phyloP scores from a whole-genome alignment of 2,329 filamentous ascomycete genomes.

The Apiospora hydei region DNA sequence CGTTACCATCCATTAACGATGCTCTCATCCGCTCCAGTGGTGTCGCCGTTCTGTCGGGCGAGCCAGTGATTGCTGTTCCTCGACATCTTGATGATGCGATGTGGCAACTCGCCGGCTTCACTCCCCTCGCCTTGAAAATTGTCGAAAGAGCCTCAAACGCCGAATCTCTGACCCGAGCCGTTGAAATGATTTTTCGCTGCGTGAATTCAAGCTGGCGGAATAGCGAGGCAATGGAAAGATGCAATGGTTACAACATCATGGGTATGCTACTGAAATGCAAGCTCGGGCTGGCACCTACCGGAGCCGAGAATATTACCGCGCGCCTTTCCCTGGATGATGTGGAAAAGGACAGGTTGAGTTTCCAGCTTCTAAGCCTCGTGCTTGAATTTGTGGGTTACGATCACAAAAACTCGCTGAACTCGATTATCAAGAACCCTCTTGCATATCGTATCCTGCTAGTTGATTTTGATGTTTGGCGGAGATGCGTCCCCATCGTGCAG shows the following conservation, averaged over 20 bases:
- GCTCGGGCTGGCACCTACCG: constrained; percentile 62
- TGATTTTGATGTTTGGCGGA: constrained; percentile 92
- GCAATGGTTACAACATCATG: constrained; percentile 91
- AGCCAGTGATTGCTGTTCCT: constrained; percentile 81
- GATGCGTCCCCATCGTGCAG: constrained; percentile 77
- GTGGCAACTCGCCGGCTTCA: constrained; percentile 92
- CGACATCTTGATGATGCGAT: constrained; percentile 89
- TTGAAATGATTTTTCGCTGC: constrained; percentile 84
- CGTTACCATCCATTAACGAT: constrained; percentile 86
- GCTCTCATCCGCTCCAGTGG: constrained; percentile 84
- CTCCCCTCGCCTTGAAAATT: constrained; percentile 83
- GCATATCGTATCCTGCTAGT: constrained; percentile 92
- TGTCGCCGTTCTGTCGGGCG: constrained; percentile 81
- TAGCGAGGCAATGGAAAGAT: constrained; percentile 96
- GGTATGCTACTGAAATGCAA: constrained; percentile 86
- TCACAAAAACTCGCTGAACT: constrained; percentile 78
- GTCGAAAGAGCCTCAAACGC: constrained; percentile 77
- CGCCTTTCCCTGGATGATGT: constrained; percentile 57
- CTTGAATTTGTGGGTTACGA: constrained; percentile 91
- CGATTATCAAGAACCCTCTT: constrained; percentile 93
- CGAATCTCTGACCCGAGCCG: constrained; percentile 76
- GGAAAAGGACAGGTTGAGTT: constrained; percentile 62
- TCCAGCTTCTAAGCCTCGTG: constrained; percentile 76
- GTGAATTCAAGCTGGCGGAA: constrained; percentile 95
- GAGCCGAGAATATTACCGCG: constrained; percentile 44